phyloP scores from a whole-genome alignment of 805 yeast species.

The Candida rishiriensis region DNA sequence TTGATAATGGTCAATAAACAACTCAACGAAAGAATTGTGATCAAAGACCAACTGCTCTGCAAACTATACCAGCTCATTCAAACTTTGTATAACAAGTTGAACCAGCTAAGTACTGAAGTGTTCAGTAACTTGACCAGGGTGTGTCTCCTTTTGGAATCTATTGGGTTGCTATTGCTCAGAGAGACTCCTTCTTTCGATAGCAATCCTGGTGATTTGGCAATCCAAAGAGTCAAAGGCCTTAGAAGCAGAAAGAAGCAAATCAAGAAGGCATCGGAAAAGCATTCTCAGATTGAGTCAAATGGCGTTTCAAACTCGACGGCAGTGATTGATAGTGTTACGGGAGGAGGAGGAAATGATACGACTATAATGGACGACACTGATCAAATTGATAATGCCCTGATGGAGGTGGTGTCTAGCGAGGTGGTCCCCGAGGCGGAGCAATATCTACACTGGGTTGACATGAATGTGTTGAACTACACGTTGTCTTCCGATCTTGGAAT shows the following conservation, averaged over 20 bases:
- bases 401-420: conserved; percentile 35
- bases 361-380: conserved; percentile 21
- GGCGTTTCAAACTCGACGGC: conserved; percentile 1
- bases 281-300: background rate
- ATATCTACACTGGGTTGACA: conserved; percentile 45
- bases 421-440: conserved; percentile 34
- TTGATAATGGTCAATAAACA: conserved; percentile 40
- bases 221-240: conserved; percentile 78
- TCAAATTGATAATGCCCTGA: conserved; percentile 31
- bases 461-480: conserved; percentile 26
- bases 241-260: conserved; percentile 39
- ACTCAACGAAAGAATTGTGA: conserved; percentile 22
- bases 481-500: conserved; percentile 22
- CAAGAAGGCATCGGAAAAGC: conserved; percentile 11
- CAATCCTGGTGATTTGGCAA: conserved; percentile 35
- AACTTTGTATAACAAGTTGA: conserved; percentile 30
- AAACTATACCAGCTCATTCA: conserved; percentile 19
- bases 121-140: conserved; percentile 39
- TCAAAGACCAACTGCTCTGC: conserved; percentile 21
- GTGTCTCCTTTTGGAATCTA: conserved; percentile 61
- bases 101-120: conserved; percentile 36
- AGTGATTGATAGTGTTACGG: conserved; percentile 8
- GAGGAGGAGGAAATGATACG: conserved; percentile 25
- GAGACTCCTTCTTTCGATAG: conserved; percentile 30
- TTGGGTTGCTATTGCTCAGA: conserved; percentile 66